Evolutionary conservation across 305 asterid species (phyloP).

Genomic region (Ajuga reptans): DNA sequence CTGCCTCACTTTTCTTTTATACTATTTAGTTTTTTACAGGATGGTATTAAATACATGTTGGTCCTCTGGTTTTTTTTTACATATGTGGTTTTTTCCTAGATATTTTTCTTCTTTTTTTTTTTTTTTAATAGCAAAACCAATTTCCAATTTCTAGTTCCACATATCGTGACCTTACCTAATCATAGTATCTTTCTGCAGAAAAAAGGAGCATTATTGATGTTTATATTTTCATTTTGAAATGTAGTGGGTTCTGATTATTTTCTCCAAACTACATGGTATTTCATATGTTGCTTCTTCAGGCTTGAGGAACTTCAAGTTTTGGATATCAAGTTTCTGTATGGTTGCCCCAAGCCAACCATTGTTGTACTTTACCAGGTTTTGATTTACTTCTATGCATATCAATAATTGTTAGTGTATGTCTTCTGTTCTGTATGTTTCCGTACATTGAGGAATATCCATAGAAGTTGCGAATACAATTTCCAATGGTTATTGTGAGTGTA

Average conservation of each 20-base stretch:
- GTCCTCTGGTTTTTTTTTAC: background rate
- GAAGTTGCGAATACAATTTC: constrained; percentile 1
- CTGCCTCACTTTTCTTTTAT: background rate
- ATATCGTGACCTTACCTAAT: background rate
- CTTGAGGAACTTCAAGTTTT: constrained; percentile 93
- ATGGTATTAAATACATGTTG: background rate
- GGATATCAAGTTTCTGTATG: constrained; percentile 85
- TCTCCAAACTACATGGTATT: constrained; percentile 12
- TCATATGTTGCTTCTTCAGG: constrained; percentile 36
- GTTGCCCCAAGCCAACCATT: constrained; percentile 82
- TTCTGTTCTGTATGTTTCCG: constrained; percentile 9
- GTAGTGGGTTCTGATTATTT: background rate
- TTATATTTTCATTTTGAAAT: constrained; percentile 10
- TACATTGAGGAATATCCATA: background rate
- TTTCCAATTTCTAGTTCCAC: background rate
- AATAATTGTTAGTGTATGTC: background rate
- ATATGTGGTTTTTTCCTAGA: background rate
- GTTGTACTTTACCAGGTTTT: constrained; percentile 89
- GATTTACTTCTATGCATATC: constrained; percentile 4
- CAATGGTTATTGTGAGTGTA: background rate
- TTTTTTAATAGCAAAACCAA: background rate
- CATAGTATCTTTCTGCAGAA: background rate
- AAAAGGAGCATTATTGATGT: background rate
- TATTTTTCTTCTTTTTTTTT: background rate
- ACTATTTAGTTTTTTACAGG: background rate